Base-by-base conservation (phyloP, 176 grass and related monocot genomes). In the Rhipidocladum racemiflorum region DNA sequence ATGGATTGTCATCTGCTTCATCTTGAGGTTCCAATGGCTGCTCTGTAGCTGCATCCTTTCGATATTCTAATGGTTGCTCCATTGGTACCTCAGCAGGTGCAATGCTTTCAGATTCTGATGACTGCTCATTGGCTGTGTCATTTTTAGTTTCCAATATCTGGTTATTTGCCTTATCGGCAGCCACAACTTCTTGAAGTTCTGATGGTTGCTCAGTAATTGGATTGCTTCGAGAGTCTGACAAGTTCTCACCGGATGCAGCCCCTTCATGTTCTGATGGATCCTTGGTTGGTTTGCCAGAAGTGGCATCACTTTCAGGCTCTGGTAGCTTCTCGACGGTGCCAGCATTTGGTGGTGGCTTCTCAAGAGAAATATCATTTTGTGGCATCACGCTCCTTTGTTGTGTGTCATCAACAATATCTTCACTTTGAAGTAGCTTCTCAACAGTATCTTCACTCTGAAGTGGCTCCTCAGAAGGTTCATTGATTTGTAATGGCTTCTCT, bases 401-500 rank as follows among this genome's bases (percentile, higher is more conserved):
- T 15, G 27, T 64, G 46, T 35, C 57, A 16, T 30, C 46, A 71
- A 56, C 42, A 68, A 6, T 32, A 49, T 45, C 78, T 49, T 90
- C 73, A 59, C 3, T 82, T 77, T 78, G 83, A 67, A 67, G 51
- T 78, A 40, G 57, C 25, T 82, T 83, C 72, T 83, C 66, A 53
- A 61, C 40, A 53, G 13, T 38, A 28, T 78, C 88, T 82, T 67
- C 30, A 72, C 39, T 86, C 70, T 74, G 59, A 57, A 78, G 79
- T 67, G 84, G 66, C 59, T 86, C 57, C 79, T 83, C 43, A 61
- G 74, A 82, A 16, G 32, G 30, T 77, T 78, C 67, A 11, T 42
- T 86, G 16, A 9, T 83, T 86, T 86, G 72, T 61, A 70, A 18
- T 83, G 57, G 57, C 66, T 73, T 81, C 35, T 45, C 65, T 77